Evolutionary conservation across 768 basidiomycete genomes (phyloP), one percentile per base, ranked within the genome.

Genomic region (Baorangia bicolor): DNA sequence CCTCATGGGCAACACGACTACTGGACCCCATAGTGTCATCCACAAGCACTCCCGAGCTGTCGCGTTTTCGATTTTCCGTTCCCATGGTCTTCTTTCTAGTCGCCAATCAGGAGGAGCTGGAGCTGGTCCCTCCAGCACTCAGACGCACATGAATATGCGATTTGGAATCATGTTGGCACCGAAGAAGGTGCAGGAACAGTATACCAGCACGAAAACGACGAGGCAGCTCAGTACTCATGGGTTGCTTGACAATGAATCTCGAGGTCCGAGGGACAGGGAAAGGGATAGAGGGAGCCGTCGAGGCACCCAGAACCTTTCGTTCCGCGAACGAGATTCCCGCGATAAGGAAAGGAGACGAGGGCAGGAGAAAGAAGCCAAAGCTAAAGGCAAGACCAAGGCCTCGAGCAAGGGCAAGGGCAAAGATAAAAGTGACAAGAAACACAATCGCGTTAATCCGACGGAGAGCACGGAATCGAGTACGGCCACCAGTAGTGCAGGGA

Each of bases 11-110:
- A 77, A 76, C 34, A 72, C 69, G 7, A 72, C 70, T 31, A 78
- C 77, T 33, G 86, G 88, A 1, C 88, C 90, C 0, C 74, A 77
- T 23, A 78, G 82, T 33, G 84, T 87, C 51, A 83, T 93, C 31
- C 92, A 93, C 71, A 90, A 89, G 61, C 91, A 93, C 66, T 90
- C 91, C 1, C 84, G 87, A 51, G 87, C 87, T 4, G 73, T 81
- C 30, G 91, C 88, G 1, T 92, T 91, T 70, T 91, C 90, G 0
- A 82, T 93, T 45, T 86, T 87, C 69, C 82, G 91, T 43, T 81
- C 82, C 52, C 83, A 87, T 51, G 46, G 48, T 21, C 39, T 66
- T n/a, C 65, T 64, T 42, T 53, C 63, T n/a, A 41, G 53, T 40
- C 64, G 64, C 16, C 60, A 57, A 3, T 18, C 55, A 12, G 55